A percentile compares a stretch with the other conserved stretches of the same genome.
Conservation (phyloP, 371 early-diverging fungal genomes). For the Rhizomucor miehei region DNA sequence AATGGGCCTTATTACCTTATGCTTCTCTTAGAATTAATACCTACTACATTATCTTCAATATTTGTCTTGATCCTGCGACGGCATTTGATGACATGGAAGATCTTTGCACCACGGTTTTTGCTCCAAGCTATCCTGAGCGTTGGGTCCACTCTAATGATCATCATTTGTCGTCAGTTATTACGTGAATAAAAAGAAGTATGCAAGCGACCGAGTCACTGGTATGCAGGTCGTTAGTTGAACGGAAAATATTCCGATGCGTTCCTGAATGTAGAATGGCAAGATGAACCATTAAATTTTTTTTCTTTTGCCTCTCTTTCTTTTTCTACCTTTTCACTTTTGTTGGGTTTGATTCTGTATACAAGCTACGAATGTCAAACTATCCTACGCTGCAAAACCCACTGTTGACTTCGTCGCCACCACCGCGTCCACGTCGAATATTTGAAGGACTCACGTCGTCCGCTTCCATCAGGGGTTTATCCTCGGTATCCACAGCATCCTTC, state of each 20-base stretch:
- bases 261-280: neutral
- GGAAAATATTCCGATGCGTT: constrained; percentile 8
- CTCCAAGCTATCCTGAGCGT: constrained; percentile 46
- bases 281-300: neutral
- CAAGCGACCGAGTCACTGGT: constrained; percentile 1
- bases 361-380: constrained; percentile 8
- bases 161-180: neutral
- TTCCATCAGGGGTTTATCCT: constrained; percentile 14
- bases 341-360: neutral
- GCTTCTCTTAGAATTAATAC: constrained; percentile 44
- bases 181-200: neutral
- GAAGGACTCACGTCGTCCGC: neutral
- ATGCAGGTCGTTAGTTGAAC: neutral
- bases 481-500: constrained; percentile 14
- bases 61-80: constrained; percentile 65
- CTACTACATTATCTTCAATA: constrained; percentile 52
- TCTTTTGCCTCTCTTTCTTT: neutral
- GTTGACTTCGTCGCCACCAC: constrained; percentile 7
- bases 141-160: constrained; percentile 15
- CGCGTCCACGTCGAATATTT: neutral
- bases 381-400: constrained; percentile 12
- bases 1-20: constrained; percentile 25
- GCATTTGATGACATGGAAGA: constrained; percentile 95
- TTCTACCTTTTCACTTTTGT: neutral
- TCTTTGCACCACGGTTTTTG: constrained; percentile 91